A percentile compares a stretch with the other conserved stretches of the same genome.
Evolutionary conservation across 176 grass and related monocot genomes (phyloP).

Genomic region (Triticum dicoccoides): DNA sequence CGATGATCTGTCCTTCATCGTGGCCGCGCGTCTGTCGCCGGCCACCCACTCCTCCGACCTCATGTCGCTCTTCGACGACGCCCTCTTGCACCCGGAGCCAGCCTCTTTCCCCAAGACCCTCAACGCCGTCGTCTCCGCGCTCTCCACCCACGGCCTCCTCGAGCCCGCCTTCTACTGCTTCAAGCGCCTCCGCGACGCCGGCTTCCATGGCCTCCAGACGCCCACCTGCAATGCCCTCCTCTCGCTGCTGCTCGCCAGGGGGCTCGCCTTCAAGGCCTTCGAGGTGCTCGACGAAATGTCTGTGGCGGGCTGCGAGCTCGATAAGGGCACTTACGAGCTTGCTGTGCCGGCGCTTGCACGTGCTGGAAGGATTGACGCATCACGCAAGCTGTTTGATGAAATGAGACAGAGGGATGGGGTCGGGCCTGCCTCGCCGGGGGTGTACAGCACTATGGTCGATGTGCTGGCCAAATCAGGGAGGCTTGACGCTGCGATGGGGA

Average conservation of each 20-base stretch:
- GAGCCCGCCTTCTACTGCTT: constrained; percentile 83
- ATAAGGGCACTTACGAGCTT: constrained; percentile 76
- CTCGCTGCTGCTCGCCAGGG: constrained; percentile 75
- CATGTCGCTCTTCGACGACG: constrained; percentile 57
- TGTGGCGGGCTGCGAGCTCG: constrained; percentile 36
- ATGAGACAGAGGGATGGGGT: constrained; percentile 54
- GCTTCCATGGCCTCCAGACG: constrained; percentile 49
- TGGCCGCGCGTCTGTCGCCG: constrained; percentile 44
- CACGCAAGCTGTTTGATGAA: constrained; percentile 78
- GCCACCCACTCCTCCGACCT: constrained; percentile 50
- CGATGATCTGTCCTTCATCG: constrained; percentile 43
- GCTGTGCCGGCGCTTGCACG: constrained; percentile 74
- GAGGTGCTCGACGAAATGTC: constrained; percentile 85
- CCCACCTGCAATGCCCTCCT: constrained; percentile 78
- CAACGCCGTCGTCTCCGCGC: constrained; percentile 53
- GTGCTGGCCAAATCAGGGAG: constrained; percentile 81
- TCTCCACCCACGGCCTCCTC: constrained; percentile 52
- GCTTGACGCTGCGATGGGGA: constrained; percentile 74
- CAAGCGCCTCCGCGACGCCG: constrained; percentile 71
- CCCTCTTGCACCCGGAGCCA: constrained; percentile 56
- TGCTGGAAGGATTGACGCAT: constrained; percentile 72
- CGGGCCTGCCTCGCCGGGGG: constrained; percentile 23
- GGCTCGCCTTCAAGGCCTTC: constrained; percentile 86
- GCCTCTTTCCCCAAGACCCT: constrained; percentile 58
- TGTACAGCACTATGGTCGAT: constrained; percentile 74